Percentiles rank a stretch among this genome's conserved stretches.
These are phyloP conservation scores for Elaphomyces granulatus DNA, from an alignment of 495 filamentous ascomycete genomes.

Conservation along the genomic window DNA sequence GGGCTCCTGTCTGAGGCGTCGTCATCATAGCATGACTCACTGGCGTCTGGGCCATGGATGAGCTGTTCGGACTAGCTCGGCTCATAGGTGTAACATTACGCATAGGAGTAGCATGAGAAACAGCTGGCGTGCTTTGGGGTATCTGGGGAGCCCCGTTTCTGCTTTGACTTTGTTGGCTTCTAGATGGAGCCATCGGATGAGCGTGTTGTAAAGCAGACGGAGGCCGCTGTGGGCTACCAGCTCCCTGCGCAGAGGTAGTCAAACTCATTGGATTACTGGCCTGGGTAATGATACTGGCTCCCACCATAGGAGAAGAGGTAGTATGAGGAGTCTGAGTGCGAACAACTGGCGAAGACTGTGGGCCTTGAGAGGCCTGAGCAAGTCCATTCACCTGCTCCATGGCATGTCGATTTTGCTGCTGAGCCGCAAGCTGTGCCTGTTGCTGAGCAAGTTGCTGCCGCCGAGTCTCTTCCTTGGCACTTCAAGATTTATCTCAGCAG, in stretches of 20 bases:
- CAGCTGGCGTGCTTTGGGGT: constrained; percentile 62
- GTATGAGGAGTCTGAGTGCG: constrained; percentile 67
- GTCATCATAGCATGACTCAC: constrained; percentile 37
- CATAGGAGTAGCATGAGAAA: constrained; percentile 56
- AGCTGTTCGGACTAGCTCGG: constrained; percentile 52
- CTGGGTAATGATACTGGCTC: constrained; percentile 34
- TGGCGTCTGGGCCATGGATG: constrained; percentile 42
- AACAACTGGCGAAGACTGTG: constrained; percentile 63
- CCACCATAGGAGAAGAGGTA: constrained; percentile 62
- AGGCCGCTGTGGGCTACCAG: constrained; percentile 62
- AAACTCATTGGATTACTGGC: constrained; percentile 62
- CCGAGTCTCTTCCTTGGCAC: constrained; percentile 31
- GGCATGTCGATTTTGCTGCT: constrained; percentile 32
- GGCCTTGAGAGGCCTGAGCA: constrained; percentile 49
- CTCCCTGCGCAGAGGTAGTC: constrained; percentile 57
- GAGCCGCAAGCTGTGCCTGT: constrained; percentile 34
- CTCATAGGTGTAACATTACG: constrained; percentile 55
- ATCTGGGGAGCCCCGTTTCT: constrained; percentile 69
- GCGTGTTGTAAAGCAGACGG: constrained; percentile 63
- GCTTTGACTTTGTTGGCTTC: constrained; percentile 67
- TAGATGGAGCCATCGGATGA: constrained; percentile 57
- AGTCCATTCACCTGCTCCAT: constrained; percentile 42
- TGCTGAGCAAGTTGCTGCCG: constrained; percentile 29
- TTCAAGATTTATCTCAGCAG: too few species aligned
- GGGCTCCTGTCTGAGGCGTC: constrained; percentile 27